Percentiles rank a stretch among this genome's conserved stretches.
Conservation (phyloP, 139 green algal species). For the Chlorella sp. region DNA sequence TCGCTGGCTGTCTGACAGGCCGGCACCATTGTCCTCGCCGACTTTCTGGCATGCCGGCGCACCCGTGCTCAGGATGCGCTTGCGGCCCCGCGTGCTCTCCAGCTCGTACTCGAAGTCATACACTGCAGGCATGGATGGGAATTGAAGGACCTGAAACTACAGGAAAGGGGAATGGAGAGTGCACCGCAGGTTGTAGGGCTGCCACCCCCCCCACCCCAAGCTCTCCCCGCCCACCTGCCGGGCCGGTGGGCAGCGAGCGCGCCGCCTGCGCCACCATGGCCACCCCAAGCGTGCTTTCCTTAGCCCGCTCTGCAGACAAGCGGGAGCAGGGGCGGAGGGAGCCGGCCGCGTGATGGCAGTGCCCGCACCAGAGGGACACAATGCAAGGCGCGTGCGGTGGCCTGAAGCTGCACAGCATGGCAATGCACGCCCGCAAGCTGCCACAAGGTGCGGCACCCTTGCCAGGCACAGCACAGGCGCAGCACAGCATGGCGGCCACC, state of each 20-base stretch:
- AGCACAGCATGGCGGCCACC: not conserved
- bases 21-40: not conserved
- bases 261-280: conserved; percentile 45
- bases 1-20: not conserved
- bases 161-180: too few relatives aligned
- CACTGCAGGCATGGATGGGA: not conserved
- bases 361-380: too few relatives aligned
- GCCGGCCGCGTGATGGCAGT: too few relatives aligned
- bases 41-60: not conserved
- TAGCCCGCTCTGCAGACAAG: conserved; percentile 39
- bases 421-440: too few relatives aligned
- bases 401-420: too few relatives aligned
- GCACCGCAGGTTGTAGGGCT: too few relatives aligned
- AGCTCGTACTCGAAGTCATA: conserved; percentile 85
- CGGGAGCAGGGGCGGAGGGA: not conserved
- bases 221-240: not conserved
- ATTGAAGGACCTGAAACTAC: not conserved
- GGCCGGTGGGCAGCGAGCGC: not conserved
- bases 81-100: conserved; percentile 75
- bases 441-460: not conserved
- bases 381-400: too few relatives aligned
- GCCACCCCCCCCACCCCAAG: too few relatives aligned
- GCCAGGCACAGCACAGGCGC: not conserved
- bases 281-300: conserved; percentile 74
- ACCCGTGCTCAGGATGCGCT: conserved; percentile 75